phyloP scores from a whole-genome alignment of 768 basidiomycete genomes.

The Lentinula edodes region DNA sequence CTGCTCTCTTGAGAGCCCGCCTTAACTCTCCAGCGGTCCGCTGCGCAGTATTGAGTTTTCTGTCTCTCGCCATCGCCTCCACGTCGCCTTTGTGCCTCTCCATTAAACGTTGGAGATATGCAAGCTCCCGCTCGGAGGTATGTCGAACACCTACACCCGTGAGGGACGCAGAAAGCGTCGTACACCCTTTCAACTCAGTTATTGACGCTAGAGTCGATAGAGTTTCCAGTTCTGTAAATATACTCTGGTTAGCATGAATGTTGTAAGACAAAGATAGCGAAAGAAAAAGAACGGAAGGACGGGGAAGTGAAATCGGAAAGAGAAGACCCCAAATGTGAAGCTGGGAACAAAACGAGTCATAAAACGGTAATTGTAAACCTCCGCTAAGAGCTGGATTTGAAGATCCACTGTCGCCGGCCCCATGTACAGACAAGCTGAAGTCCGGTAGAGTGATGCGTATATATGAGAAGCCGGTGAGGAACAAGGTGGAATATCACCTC shows the following conservation, averaged over 20 bases:
- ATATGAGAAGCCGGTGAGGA: background rate
- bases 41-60: constrained; percentile 77
- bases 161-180: constrained; percentile 32
- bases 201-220: constrained; percentile 38
- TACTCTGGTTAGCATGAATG: background rate
- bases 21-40: constrained; percentile 75
- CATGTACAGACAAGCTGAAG: background rate
- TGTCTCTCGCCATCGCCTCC: constrained; percentile 73
- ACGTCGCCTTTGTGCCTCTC: constrained; percentile 66
- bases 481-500: background rate
- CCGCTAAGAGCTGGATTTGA: background rate
- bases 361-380: background rate
- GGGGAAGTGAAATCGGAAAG: constrained; percentile 5
- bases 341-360: background rate
- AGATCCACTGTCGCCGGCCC: background rate
- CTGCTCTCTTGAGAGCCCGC: constrained; percentile 55
- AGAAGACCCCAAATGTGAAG: background rate
- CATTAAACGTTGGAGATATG: constrained; percentile 62
- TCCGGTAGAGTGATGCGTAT: background rate
- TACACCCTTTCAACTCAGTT: constrained; percentile 13
- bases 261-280: background rate
- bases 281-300: background rate
- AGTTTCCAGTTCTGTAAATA: constrained; percentile 48
- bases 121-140: constrained; percentile 63
- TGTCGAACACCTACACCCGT: constrained; percentile 48